These are phyloP conservation scores for Lachancea cidri DNA, from an alignment of 805 yeast genomes.

Conservation along the genomic window DNA sequence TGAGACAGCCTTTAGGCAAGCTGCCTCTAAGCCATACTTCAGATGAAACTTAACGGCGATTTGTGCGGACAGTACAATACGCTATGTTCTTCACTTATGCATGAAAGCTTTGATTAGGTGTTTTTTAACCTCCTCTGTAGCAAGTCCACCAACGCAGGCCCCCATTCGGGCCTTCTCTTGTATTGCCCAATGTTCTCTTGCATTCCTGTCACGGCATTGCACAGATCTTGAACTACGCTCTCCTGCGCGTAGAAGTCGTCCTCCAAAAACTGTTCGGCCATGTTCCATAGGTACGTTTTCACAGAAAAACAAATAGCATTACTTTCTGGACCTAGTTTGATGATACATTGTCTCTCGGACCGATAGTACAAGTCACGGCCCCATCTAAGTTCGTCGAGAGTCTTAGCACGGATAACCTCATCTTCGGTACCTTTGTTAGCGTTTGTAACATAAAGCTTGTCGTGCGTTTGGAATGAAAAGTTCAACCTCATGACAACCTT, in stretches of 20 bases:
- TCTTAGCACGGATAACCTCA: constrained; percentile 29
- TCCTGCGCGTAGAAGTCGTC: constrained; percentile 44
- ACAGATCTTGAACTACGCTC: constrained; percentile 48
- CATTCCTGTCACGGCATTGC: constrained; percentile 60
- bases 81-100: too few relatives aligned
- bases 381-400: constrained; percentile 33
- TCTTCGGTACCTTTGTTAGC: constrained; percentile 38
- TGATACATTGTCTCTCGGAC: constrained; percentile 52
- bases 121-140: constrained; percentile 9
- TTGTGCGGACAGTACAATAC: too few relatives aligned
- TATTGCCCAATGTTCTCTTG: constrained; percentile 55
- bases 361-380: constrained; percentile 48
- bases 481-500: constrained; percentile 60
- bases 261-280: constrained; percentile 20
- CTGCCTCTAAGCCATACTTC: too few relatives aligned
- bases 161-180: constrained; percentile 65
- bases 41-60: too few relatives aligned
- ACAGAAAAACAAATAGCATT: constrained; percentile 38
- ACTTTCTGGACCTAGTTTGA: constrained; percentile 45
- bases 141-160: constrained; percentile 45
- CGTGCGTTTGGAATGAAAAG: constrained; percentile 66
- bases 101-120: too few relatives aligned
- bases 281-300: constrained; percentile 43
- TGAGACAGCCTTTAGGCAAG: too few relatives aligned
- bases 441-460: constrained; percentile 41